phyloP scores from a whole-genome alignment of 306 rosid genomes.

The Crotalaria pallida region DNA sequence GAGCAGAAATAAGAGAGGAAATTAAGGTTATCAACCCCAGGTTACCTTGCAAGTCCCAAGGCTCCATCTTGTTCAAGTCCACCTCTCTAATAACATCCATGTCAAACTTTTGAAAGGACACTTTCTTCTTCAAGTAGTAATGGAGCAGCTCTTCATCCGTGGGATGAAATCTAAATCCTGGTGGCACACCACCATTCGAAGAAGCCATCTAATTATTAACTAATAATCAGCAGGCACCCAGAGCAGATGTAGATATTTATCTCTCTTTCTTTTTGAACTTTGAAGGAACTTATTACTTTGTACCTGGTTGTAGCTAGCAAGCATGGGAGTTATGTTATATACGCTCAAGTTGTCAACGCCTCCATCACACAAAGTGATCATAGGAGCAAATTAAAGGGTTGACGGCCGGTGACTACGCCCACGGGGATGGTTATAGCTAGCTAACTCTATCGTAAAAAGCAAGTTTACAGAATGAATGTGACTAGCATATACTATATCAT shows the following conservation, averaged over 20 bases:
- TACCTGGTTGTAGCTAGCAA: constrained; percentile 28
- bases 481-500: constrained; percentile 14
- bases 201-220: constrained; percentile 44
- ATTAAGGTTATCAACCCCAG: neutral
- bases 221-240: neutral
- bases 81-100: constrained; percentile 96
- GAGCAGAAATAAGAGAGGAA: neutral
- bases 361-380: constrained; percentile 19
- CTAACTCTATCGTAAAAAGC: constrained; percentile 43
- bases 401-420: constrained; percentile 99
- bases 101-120: constrained; percentile 81
- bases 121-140: constrained; percentile 86
- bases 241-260: neutral
- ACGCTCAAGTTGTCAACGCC: constrained; percentile 50
- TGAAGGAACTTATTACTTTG: constrained; percentile 4
- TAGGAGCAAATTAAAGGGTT: constrained; percentile 56
- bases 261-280: neutral
- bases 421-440: constrained; percentile 76
- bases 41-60: constrained; percentile 97
- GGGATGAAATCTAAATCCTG: constrained; percentile 92
- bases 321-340: constrained; percentile 42
- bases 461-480: constrained; percentile 54
- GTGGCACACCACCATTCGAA: constrained; percentile 86
- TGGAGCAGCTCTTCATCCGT: constrained; percentile 91
- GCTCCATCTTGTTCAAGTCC: constrained; percentile 96